Percentiles rank a stretch among this genome's conserved stretches.
These are phyloP conservation scores for Novymonas esmeraldas DNA, from an alignment of 208 protist species.

Conservation along the genomic window DNA sequence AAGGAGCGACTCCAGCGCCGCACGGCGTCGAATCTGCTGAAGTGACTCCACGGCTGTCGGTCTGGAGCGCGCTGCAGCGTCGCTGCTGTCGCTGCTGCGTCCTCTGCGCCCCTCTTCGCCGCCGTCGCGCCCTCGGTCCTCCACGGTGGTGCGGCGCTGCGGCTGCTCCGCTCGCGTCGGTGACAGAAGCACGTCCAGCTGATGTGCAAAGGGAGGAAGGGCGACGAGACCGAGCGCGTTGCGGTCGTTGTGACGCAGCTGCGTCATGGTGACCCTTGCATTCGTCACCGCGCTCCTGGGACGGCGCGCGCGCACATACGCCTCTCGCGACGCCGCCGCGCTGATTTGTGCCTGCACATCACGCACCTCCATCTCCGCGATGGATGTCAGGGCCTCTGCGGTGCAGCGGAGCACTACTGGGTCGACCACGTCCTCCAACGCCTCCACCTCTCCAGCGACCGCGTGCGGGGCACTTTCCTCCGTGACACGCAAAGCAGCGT, in stretches of 20 bases:
- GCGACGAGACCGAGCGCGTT: constrained; percentile 35
- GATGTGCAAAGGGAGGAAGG: constrained; percentile 54
- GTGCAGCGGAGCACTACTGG: constrained; percentile 14
- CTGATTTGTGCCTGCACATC: constrained; percentile 22
- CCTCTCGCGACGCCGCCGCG: constrained; percentile 8
- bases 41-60: constrained; percentile 1
- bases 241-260: background rate
- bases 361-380: constrained; percentile 18
- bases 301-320: constrained; percentile 5
- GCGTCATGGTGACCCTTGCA: background rate
- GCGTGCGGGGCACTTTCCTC: background rate
- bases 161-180: constrained; percentile 18
- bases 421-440: constrained; percentile 4
- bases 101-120: too few relatives aligned
- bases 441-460: background rate
- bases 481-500: background rate
- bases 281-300: background rate
- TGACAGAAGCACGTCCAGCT: constrained; percentile 49
- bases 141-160: background rate
- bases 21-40: constrained; percentile 31
- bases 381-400: constrained; percentile 37
- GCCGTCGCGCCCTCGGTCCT: background rate
- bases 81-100: background rate
- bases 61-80: background rate
- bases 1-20: constrained; percentile 35